These are phyloP conservation scores for Fagus crenata DNA, from an alignment of 306 rosid genomes.

Conservation along the genomic window DNA sequence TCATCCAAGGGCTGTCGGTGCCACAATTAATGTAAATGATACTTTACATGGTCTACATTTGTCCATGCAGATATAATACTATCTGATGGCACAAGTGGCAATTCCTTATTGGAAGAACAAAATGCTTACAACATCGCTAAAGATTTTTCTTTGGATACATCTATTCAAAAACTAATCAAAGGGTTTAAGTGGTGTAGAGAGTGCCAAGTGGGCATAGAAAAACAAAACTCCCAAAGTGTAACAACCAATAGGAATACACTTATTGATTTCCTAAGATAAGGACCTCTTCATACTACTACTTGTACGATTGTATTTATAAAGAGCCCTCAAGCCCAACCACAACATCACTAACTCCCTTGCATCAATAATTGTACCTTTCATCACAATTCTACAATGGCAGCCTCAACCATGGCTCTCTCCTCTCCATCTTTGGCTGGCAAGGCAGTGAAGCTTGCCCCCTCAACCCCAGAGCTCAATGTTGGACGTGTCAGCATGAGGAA, in stretches of 20 bases:
- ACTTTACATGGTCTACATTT: too few relatives aligned
- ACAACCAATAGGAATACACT: conserved; percentile 33
- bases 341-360: neutral
- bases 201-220: neutral
- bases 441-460: conserved; percentile 56
- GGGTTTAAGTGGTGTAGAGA: neutral
- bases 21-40: neutral
- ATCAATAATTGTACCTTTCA: neutral
- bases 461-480: conserved; percentile 33
- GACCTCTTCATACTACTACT: conserved; percentile 1
- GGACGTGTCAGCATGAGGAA: conserved; percentile 66
- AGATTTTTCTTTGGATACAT: neutral
- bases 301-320: neutral
- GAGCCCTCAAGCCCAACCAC: conserved; percentile 7
- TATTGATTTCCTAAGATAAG: conserved; percentile 45
- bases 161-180: too few relatives aligned
- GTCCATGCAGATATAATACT: conserved; percentile 3
- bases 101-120: neutral
- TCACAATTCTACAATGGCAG: conserved; percentile 50
- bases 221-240: conserved; percentile 8
- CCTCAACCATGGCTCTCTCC: conserved; percentile 81
- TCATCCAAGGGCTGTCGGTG: too few relatives aligned
- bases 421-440: conserved; percentile 73
- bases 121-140: neutral
- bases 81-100: conserved; percentile 10